Base-by-base conservation (phyloP, 163 green algal genomes). In the Scenedesmus sp. region DNA sequence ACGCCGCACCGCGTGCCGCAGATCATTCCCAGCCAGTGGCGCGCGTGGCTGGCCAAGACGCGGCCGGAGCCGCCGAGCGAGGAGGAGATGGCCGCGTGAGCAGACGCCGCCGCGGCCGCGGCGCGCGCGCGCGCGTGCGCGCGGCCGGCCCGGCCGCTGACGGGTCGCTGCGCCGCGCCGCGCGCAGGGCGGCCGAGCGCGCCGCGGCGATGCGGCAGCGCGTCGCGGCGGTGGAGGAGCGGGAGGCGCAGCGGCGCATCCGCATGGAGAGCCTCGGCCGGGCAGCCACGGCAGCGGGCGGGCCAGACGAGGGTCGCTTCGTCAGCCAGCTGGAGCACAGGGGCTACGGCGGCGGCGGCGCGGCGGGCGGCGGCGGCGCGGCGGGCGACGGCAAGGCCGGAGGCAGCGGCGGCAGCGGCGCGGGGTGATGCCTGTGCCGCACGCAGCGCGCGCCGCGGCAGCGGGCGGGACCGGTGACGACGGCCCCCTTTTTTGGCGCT, bases 31-130 rank as follows among this genome's bases (percentile, higher is more conserved):
- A 28, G 64, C 39, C 64, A 83, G 57, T 83, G 75, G 75, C 75
- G 75, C 54, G 45, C 42, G 20, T 83, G 75, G 75, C 57, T 83
- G 64, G 54, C 64, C 22, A 64, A 58, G 22, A 83, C 75, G 17
- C 42, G 75, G 4, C 22, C 42, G 10, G 54, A 75, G 18, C 39
- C 75, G 17, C 75, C 75, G 22, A 83, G 54, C 13, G 64, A 71
- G 34, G 75, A 83, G 60, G 75, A 83, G n/a, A 63, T 76, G 64
- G 64, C 75, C 22, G n/a, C 50, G 51, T 62, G 44, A 66, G 75
- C 14, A 75, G 34, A n/a, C 18, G n/a, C 48, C 45, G 66, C 66
- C 2, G 34, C 4, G 17, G 34, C 20, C 54, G 18, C 63, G 63
- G 24, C 13, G 53, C 24, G 2, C 31, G 22, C 31, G 18, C 31